Evolutionary conservation across 805 yeast genomes (phyloP).

Genomic region (Yarrowia bubula): DNA sequence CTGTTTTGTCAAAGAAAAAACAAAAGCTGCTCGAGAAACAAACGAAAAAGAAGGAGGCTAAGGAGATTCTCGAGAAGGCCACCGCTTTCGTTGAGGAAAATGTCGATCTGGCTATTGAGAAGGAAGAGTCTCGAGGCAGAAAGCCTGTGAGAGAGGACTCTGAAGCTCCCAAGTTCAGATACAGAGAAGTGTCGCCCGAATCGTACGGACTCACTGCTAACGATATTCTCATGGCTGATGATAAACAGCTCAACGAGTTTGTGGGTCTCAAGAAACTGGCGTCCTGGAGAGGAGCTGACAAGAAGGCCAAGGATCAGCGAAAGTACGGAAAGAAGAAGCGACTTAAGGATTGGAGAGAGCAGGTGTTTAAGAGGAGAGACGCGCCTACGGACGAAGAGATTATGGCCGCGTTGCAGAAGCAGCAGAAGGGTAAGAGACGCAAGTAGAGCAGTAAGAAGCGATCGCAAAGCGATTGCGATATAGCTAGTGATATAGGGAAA

Average conservation of each 20-base stretch:
- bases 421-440: conserved; percentile 19
- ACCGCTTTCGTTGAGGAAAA: conserved; percentile 76
- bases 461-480: no score
- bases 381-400: conserved; percentile 37
- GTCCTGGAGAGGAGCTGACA: conserved; percentile 78
- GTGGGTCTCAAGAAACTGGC: conserved; percentile 91
- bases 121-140: conserved; percentile 38
- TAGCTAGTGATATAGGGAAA: no score
- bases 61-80: conserved; percentile 62
- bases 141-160: conserved; percentile 28
- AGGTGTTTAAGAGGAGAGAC: conserved; percentile 65
- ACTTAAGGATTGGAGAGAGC: conserved; percentile 84
- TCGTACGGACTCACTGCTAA: conserved; percentile 79
- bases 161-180: conserved; percentile 62
- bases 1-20: conserved; percentile 29
- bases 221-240: conserved; percentile 89
- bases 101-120: conserved; percentile 61
- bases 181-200: conserved; percentile 95
- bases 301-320: conserved; percentile 71
- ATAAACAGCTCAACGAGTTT: conserved; percentile 74
- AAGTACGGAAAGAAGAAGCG: conserved; percentile 80
- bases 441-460: not conserved
- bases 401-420: conserved; percentile 28
- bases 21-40: conserved; percentile 49
- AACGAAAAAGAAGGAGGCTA: conserved; percentile 61